These are phyloP conservation scores for Pythium aristosporum DNA, from an alignment of 352 stramenopile species.

Conservation along the genomic window DNA sequence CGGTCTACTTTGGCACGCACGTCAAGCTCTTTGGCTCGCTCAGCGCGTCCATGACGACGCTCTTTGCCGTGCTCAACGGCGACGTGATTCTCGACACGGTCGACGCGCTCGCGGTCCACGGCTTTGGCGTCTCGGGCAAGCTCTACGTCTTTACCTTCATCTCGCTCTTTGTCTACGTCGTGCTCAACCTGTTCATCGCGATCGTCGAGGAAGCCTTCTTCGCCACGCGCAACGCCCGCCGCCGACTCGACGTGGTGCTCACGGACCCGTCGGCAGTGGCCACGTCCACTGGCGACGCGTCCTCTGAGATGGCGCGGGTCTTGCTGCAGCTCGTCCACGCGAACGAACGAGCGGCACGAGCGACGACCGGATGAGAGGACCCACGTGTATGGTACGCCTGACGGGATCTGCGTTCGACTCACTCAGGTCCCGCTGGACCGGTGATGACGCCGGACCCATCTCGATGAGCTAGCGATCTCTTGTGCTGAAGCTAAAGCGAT, in stretches of 20 bases:
- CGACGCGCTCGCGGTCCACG: conserved; percentile 70
- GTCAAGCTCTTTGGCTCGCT: conserved; percentile 76
- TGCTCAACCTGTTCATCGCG: conserved; percentile 92
- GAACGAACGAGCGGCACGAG: conserved; percentile 4
- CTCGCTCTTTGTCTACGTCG: conserved; percentile 91
- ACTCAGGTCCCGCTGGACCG: no score
- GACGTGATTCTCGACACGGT: conserved; percentile 92
- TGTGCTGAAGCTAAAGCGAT: no score
- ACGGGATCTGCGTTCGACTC: no score
- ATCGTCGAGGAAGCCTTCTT: conserved; percentile 93
- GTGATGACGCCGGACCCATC: no score
- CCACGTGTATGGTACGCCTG: no score
- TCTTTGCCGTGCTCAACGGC: conserved; percentile 91
- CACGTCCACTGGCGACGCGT: conserved; percentile 17
- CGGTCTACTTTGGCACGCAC: conserved; percentile 86
- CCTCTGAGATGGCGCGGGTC: conserved; percentile 51
- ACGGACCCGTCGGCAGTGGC: conserved; percentile 39
- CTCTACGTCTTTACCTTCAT: conserved; percentile 90
- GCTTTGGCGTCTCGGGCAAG: conserved; percentile 65
- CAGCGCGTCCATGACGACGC: conserved; percentile 65
- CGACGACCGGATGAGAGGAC: no score
- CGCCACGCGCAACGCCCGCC: conserved; percentile 62
- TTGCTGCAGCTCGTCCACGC: conserved; percentile 48
- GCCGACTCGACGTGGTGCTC: conserved; percentile 63
- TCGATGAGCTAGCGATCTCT: no score